A percentile compares a stretch with the other conserved stretches of the same genome.
Evolutionary conservation across 176 grass and related monocot genomes (phyloP).

Genomic region (Microstegium vimineum): DNA sequence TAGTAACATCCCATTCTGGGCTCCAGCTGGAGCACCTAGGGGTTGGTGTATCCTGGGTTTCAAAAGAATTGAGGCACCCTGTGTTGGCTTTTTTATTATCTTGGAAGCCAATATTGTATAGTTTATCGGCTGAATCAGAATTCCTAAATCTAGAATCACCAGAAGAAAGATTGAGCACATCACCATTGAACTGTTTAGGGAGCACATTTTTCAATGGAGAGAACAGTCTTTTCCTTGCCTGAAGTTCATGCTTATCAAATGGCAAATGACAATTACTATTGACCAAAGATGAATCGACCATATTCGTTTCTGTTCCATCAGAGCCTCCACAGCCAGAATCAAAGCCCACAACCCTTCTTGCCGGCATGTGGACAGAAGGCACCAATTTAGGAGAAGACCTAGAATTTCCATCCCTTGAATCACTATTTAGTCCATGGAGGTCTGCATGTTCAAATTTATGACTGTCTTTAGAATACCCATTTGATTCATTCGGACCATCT

Average conservation of each 20-base stretch:
- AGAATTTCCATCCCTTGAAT: constrained; percentile 33
- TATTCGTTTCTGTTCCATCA: constrained; percentile 11
- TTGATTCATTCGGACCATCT: constrained; percentile 16
- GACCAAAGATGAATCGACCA: constrained; percentile 20
- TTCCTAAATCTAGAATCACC: constrained; percentile 39
- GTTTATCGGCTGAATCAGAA: constrained; percentile 35
- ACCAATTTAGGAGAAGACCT: constrained; percentile 34
- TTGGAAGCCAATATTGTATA: constrained; percentile 34
- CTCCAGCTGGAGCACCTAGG: constrained; percentile 34
- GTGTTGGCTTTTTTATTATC: constrained; percentile 66
- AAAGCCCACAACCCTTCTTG: constrained; percentile 75
- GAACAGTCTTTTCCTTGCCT: constrained; percentile 60
- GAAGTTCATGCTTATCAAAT: constrained; percentile 39
- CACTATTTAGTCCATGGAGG: constrained; percentile 31
- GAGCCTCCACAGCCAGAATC: constrained; percentile 38
- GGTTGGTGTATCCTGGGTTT: constrained; percentile 17
- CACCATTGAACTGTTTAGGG: constrained; percentile 61
- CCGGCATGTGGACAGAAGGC: constrained; percentile 33
- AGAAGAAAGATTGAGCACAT: constrained; percentile 59
- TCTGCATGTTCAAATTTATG: neutral
- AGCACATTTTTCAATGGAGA: constrained; percentile 70
- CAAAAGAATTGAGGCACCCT: constrained; percentile 42
- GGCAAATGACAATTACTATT: constrained; percentile 17
- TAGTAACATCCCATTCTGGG: constrained; percentile 35
- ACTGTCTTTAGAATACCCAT: constrained; percentile 14